Evolutionary conservation across 1,284 basidiomycete species (phyloP).

Genomic region (Cronartium quercuum): DNA sequence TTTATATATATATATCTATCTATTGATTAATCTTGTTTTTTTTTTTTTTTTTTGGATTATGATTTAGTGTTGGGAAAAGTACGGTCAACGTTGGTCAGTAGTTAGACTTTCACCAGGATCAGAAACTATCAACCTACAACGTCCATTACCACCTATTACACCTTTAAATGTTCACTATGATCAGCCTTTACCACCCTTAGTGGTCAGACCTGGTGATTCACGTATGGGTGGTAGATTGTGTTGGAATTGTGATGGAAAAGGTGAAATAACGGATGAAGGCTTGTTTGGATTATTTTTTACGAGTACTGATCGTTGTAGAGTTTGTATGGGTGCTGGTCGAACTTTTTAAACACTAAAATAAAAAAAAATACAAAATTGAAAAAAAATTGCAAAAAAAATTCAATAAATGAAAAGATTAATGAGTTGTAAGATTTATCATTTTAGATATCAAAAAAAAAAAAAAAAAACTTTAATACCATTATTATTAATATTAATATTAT

Average conservation of each 20-base stretch:
- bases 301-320: not conserved
- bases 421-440: too few species aligned
- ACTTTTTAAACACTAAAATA: not conserved
- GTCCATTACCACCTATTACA: conserved; percentile 19
- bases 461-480: too few species aligned
- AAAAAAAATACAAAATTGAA: not conserved
- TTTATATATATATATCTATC: not conserved
- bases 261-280: not conserved
- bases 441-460: too few species aligned
- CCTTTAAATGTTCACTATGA: not conserved
- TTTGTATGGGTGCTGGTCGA: conserved; percentile 3
- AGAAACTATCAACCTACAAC: conserved; percentile 5
- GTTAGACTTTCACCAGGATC: not conserved
- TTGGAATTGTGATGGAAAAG: conserved; percentile 25
- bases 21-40: not conserved
- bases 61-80: conserved; percentile 41
- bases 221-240: conserved; percentile 32
- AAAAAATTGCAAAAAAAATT: not conserved
- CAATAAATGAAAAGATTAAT: not conserved
- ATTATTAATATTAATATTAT: too few species aligned
- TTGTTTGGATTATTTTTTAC: not conserved
- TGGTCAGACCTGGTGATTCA: conserved; percentile 26
- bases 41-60: not conserved
- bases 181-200: not conserved
- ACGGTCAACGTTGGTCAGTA: conserved; percentile 36